Conservation (phyloP, 805 yeast species). For the Kluyveromyces wickerhamii region DNA sequence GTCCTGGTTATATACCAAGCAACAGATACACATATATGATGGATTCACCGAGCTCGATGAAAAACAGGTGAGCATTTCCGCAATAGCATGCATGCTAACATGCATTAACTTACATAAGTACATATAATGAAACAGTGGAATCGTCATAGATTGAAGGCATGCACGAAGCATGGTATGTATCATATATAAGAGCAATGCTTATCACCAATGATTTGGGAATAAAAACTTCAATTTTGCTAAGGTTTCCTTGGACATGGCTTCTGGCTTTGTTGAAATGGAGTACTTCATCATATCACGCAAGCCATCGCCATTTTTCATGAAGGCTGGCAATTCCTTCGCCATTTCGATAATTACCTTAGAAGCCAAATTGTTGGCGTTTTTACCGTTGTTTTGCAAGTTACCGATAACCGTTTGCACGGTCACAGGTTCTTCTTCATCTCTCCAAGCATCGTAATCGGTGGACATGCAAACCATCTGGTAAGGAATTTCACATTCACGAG, state of each 20-base stretch:
- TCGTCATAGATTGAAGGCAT: too few relatives aligned
- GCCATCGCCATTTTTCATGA: conserved; percentile 59
- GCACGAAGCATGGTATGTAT: background rate
- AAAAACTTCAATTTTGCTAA: conserved; percentile 75
- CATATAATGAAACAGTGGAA: too few relatives aligned
- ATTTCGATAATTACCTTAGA: conserved; percentile 58
- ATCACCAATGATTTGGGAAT: conserved; percentile 85
- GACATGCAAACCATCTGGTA: conserved; percentile 99
- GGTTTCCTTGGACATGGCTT: conserved; percentile 63
- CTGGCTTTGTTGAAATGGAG: conserved; percentile 69
- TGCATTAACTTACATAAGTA: too few relatives aligned
- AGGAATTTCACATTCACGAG: conserved; percentile 93
- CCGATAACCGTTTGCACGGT: conserved; percentile 97
- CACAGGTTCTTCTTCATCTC: conserved; percentile 89
- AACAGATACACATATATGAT: conserved; percentile 29
- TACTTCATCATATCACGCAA: conserved; percentile 70
- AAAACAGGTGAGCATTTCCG: conserved; percentile 7
- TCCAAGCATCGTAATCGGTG: conserved; percentile 99
- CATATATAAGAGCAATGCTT: too few relatives aligned
- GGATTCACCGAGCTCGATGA: conserved; percentile 27
- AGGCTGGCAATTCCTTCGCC: conserved; percentile 47
- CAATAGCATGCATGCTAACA: too few relatives aligned
- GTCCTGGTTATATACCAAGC: conserved; percentile 29
- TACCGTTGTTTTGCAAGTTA: conserved; percentile 77
- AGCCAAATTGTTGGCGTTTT: conserved; percentile 76